Evolutionary conservation across 2,329 filamentous ascomycete genomes (phyloP).

Genomic region (Ophiostoma piceae): DNA sequence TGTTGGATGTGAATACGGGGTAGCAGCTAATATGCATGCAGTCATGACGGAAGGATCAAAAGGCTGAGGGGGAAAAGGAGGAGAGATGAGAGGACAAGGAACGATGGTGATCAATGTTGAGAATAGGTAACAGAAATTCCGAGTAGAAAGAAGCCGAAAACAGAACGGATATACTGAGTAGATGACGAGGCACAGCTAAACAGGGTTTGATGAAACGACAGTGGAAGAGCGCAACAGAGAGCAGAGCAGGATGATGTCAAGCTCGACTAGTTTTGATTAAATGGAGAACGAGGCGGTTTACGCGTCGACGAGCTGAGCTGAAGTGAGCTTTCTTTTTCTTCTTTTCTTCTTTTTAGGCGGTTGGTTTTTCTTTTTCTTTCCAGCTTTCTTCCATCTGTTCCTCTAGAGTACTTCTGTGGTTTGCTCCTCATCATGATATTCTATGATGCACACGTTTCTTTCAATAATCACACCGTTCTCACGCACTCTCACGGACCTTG

Average conservation of each 20-base stretch:
- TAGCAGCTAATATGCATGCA: background rate
- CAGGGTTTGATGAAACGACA: background rate
- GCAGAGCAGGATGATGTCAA: background rate
- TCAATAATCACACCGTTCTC: background rate
- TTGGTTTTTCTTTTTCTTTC: background rate
- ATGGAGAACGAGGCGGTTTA: conserved; percentile 3
- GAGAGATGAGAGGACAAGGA: conserved; percentile 1
- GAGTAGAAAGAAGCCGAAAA: background rate
- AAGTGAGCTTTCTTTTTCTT: background rate
- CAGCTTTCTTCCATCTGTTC: background rate
- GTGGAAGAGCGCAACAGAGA: background rate
- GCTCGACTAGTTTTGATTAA: background rate
- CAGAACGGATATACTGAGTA: background rate
- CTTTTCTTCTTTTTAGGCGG: background rate
- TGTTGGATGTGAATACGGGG: background rate
- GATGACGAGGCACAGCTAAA: background rate
- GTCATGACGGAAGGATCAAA: background rate
- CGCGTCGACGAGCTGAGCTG: background rate
- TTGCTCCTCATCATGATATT: background rate
- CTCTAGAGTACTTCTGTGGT: background rate
- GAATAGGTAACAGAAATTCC: background rate
- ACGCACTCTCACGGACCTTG: background rate
- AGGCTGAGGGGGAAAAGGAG: background rate
- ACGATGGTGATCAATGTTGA: background rate
- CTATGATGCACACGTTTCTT: background rate